Conservation (phyloP, 176 grass and related monocot species). For the Bolboschoenus planiculmis region DNA sequence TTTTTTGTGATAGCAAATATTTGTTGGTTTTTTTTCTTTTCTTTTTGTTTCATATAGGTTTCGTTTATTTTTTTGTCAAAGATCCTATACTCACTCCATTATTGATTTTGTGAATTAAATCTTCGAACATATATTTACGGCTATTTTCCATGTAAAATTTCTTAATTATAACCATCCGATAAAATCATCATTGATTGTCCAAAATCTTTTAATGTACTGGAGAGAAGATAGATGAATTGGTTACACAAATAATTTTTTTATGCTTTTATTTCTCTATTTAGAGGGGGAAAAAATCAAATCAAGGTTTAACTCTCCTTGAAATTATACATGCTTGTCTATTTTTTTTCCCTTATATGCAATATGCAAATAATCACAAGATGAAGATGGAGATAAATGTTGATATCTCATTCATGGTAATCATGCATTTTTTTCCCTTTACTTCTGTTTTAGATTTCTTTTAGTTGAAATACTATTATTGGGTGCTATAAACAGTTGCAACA, state of each 20-base stretch:
- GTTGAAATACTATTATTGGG: background rate
- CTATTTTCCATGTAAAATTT: background rate
- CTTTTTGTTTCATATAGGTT: background rate
- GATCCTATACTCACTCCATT: background rate
- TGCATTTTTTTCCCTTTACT: background rate
- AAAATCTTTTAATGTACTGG: background rate
- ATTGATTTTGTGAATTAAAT: background rate
- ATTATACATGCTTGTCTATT: background rate
- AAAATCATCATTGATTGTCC: background rate
- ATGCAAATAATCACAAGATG: background rate
- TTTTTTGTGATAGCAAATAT: no score
- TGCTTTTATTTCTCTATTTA: background rate
- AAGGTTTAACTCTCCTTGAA: background rate
- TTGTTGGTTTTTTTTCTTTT: background rate
- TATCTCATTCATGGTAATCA: background rate
- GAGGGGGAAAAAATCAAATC: background rate
- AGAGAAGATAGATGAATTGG: no score
- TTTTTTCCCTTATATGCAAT: background rate
- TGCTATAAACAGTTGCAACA: background rate
- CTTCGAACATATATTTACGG: background rate
- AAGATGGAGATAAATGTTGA: background rate
- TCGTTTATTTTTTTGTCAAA: background rate
- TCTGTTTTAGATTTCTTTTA: background rate
- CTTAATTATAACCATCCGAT: background rate
- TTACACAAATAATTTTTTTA: no score